These are phyloP conservation scores for Diaporthe sp. DNA, from an alignment of 2,329 filamentous ascomycete species.

Conservation along the genomic window DNA sequence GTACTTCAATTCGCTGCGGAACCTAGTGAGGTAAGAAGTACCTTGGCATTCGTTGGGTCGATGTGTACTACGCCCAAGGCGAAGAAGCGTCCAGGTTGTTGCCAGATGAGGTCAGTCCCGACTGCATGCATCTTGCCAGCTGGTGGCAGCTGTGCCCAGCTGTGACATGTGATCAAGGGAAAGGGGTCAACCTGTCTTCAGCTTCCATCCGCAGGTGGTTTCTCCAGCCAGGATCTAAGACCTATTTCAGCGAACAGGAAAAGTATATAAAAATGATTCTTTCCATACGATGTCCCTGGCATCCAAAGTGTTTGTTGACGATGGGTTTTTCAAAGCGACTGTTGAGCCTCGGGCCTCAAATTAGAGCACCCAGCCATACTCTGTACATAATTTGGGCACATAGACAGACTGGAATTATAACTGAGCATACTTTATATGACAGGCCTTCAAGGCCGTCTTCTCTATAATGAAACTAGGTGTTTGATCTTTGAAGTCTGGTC, in stretches of 20 bases:
- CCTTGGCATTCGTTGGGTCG: constrained; percentile 1
- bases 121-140: background rate
- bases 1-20: background rate
- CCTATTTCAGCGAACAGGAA: background rate
- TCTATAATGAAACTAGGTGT: background rate
- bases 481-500: background rate
- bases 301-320: too few species aligned
- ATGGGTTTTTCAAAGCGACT: background rate
- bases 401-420: background rate
- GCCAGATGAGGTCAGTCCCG: constrained; percentile 5
- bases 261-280: too few species aligned
- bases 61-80: background rate
- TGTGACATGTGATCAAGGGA: background rate
- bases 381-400: background rate
- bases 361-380: background rate
- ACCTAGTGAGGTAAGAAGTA: constrained; percentile 3
- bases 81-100: background rate
- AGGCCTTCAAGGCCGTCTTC: constrained; percentile 18
- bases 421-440: constrained; percentile 7
- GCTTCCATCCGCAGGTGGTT: background rate
- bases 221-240: too few species aligned
- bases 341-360: background rate
- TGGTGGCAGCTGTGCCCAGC: background rate
- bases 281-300: background rate
- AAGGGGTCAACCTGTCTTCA: background rate